Percentiles rank a stretch among this genome's conserved stretches.
Evolutionary conservation across 306 rosid genomes (phyloP).

Genomic region (Dryas drummondii): DNA sequence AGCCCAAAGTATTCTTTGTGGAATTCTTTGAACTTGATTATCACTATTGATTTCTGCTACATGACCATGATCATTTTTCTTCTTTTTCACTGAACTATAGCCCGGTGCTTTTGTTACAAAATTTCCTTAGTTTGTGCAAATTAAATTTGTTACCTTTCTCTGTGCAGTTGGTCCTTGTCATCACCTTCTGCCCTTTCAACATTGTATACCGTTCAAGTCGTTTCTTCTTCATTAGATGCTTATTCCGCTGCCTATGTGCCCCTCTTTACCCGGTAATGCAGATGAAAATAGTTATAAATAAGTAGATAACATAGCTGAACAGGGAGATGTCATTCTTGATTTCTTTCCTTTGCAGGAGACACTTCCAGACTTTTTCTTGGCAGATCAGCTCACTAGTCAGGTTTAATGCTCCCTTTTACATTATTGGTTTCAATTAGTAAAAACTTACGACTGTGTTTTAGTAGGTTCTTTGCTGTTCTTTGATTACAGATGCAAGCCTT

Average conservation of each 20-base stretch:
- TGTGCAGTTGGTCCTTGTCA: constrained; percentile 58
- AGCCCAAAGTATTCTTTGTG: not conserved
- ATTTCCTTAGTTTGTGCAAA: not conserved
- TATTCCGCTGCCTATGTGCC: constrained; percentile 57
- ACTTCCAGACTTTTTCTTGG: constrained; percentile 58
- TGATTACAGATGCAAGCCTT: constrained; percentile 56
- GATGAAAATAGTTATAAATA: not conserved
- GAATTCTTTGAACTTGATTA: constrained; percentile 1
- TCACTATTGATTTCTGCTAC: constrained; percentile 11
- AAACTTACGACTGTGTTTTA: constrained; percentile 8
- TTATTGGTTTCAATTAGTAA: constrained; percentile 7
- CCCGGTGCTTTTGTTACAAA: not conserved
- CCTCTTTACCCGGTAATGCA: constrained; percentile 61
- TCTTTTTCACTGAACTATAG: not conserved
- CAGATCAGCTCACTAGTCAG: constrained; percentile 82
- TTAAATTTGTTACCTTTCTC: not conserved
- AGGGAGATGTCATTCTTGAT: not conserved
- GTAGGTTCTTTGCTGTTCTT: constrained; percentile 25
- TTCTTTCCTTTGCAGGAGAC: constrained; percentile 45
- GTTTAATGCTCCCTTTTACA: constrained; percentile 27
- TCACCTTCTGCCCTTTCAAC: constrained; percentile 57
- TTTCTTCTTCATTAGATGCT: constrained; percentile 53
- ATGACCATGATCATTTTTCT: not conserved
- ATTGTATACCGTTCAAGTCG: constrained; percentile 61
- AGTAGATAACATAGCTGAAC: constrained; percentile 11